Evolutionary conservation across 169 alveolate species (phyloP), one percentile per base, ranked within the genome.

Genomic region (Cryptosporidium muris): DNA sequence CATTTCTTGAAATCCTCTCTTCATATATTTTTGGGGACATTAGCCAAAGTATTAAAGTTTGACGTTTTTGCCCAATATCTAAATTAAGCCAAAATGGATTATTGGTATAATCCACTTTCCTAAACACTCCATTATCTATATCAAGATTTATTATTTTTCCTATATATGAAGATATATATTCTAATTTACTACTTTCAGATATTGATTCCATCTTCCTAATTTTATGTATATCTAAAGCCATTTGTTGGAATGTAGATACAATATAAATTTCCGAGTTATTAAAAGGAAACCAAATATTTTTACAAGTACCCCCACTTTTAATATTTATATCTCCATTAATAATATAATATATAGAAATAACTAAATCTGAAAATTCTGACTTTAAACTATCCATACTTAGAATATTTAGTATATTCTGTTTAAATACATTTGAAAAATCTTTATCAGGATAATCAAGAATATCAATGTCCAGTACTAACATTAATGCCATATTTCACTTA

Each of bases 401-500:
- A 3, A 66, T 8, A 7, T 11, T 54, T 12, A 14, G 51, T 25
- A 66, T 2, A 5, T 38, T 2, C 4, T 52, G 43, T n/a, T 37
- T 51, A 25, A 53, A n/a, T 51, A n/a, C 38, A 42, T 53, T 65
- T 9, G 54, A 12, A 53, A 42, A 45, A 9, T 40, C 38, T 14
- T 37, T 38, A 37, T 53, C 38, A 2, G 51, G 58, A 66, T 47
- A 8, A 11, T 66, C 37, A 52, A 36, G 38, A 16, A 60, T 4
- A 51, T 53, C 37, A 9, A 66, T 66, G 52, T 66, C 81, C 51
- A 3, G 36, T 37, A 66, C 81, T 66, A 66, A 38, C 49, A 66
- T 38, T 51, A 66, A 52, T 36, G 81, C 51, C 81, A 66, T 66
- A 12, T 42, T 37, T 49, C n/a, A 51, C n/a, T 40, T 25, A n/a